phyloP scores from a whole-genome alignment of 305 asterid genomes.

The Solanum hybrid region DNA sequence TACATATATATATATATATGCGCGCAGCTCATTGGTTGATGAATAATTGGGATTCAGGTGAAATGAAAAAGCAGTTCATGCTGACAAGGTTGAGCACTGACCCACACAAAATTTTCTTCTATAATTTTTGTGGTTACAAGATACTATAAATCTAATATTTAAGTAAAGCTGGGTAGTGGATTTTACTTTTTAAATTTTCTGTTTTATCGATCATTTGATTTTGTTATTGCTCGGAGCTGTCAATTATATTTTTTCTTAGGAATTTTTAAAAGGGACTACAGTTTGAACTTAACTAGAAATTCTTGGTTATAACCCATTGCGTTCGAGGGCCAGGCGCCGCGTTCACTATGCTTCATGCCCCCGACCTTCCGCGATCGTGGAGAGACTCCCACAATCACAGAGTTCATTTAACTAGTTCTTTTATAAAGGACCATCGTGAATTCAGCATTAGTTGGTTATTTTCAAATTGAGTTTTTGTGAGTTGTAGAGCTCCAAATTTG shows the following conservation, averaged over 20 bases:
- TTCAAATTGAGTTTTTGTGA: not conserved
- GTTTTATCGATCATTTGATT: not conserved
- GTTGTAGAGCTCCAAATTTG: not conserved
- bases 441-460: not conserved
- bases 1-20: slow-evolving; percentile 1
- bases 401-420: not conserved
- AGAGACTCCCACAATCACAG: not conserved
- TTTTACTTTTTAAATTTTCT: not conserved
- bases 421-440: not conserved
- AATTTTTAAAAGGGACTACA: not conserved
- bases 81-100: slow-evolving; percentile 29
- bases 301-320: not conserved
- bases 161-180: not conserved
- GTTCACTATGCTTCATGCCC: not conserved
- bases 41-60: slow-evolving; percentile 45
- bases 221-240: not conserved
- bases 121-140: slow-evolving; percentile 32
- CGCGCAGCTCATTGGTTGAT: slow-evolving; percentile 19
- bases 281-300: not conserved
- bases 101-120: slow-evolving; percentile 18
- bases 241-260: not conserved
- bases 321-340: not conserved
- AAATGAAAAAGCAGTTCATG: slow-evolving; percentile 27
- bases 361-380: not conserved
- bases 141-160: slow-evolving; percentile 5